These are phyloP conservation scores for Nakazawaea laoshanensis DNA, from an alignment of 805 yeast genomes.

Conservation along the genomic window DNA sequence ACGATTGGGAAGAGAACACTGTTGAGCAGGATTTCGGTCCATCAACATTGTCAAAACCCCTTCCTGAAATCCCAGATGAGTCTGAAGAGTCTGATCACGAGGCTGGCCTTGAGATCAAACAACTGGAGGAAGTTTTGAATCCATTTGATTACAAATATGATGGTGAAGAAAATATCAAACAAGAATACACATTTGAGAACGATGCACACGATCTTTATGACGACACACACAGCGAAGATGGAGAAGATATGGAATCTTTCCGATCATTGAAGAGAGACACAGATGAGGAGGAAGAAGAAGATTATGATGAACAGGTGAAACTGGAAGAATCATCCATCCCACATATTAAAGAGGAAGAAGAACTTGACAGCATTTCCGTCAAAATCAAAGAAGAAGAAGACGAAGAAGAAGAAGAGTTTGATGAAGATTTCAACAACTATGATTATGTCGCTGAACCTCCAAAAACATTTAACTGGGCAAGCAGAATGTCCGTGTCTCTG, in stretches of 20 bases:
- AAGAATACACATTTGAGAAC: too few relatives aligned
- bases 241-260: too few relatives aligned
- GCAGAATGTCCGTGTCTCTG: slow-evolving; percentile 36
- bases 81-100: neutral
- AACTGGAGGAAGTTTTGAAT: neutral
- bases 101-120: neutral
- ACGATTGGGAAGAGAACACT: slow-evolving; percentile 9
- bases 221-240: too few relatives aligned
- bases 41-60: slow-evolving; percentile 10
- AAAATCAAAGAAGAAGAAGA: slow-evolving; percentile 7
- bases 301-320: neutral
- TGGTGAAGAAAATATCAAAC: too few relatives aligned
- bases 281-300: slow-evolving; percentile 6
- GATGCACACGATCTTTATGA: too few relatives aligned
- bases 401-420: slow-evolving; percentile 6
- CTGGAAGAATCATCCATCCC: slow-evolving; percentile 4
- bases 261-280: too few relatives aligned
- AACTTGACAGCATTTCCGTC: slow-evolving; percentile 4
- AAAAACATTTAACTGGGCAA: neutral
- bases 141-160: slow-evolving; percentile 8
- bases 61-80: neutral
- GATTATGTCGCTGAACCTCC: neutral
- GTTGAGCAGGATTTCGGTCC: neutral
- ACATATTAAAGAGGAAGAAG: slow-evolving; percentile 3
- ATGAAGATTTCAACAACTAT: slow-evolving; percentile 10